Base-by-base conservation (phyloP, 345 rosid species). In the Euphorbia lathyris region DNA sequence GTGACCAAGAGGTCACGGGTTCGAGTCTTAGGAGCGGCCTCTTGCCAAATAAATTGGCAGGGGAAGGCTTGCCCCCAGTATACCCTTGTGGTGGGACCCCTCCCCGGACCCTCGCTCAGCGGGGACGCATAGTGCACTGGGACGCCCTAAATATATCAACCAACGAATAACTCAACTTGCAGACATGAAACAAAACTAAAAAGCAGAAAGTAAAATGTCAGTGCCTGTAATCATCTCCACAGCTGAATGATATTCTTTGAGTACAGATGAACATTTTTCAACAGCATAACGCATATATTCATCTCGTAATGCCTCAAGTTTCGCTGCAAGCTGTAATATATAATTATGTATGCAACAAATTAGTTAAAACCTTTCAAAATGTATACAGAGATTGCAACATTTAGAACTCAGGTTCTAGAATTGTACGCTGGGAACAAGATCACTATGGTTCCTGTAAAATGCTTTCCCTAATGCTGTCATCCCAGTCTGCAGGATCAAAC, bases 401-500 rank as follows among this genome's bases (percentile, higher is more conserved):
- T 69, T 25, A 68, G 45, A 57, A 68, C 8, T 42, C 26, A 47
- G 38, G 60, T 22, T 16, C 47, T 0, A 47, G 22, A 64, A 48
- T 63, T 84, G 30, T 78, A 94, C 98, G 69, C 88, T 91, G 53
- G 97, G 96, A 66, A 89, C 88, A 50, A 94, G 96, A 83, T 94
- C 98, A 60, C 85, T 79, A 71, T 87, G 91, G 69, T 83, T 85
- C 76, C 96, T 83, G 83, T 89, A 94, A 83, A 83, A 89, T 55
- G 93, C 91, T 79, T 91, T 91, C 65, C 98, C 98, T 65, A 94
- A 94, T 40, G 95, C 93, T 57, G 98, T 89, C 98, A 94, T 94
- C 74, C 98, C 98, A 9, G 98, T 89, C 83, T 85, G 94, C 72
- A 94, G 86, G 79, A 94, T 91, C 79, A 94, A 79, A 81, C 82